Evolutionary conservation across 1,284 basidiomycete genomes (phyloP).

Genomic region (Irpex sp.): DNA sequence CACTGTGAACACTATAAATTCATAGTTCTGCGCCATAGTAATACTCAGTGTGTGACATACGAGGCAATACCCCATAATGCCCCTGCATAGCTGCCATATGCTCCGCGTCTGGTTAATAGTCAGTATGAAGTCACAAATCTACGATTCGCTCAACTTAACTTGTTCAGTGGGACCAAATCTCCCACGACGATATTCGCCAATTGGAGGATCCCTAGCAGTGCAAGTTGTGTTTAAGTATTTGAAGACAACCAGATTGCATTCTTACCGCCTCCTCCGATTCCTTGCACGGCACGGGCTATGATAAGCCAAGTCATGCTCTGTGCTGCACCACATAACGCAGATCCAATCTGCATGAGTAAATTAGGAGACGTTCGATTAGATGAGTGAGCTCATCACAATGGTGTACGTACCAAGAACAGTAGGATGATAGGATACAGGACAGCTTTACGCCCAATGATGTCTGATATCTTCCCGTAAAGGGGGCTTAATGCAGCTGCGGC

Average conservation of each 20-base stretch:
- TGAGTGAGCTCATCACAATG: slow-evolving; percentile 29
- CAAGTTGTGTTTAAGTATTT: not conserved
- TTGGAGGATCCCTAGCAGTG: slow-evolving; percentile 19
- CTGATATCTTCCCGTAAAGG: slow-evolving; percentile 35
- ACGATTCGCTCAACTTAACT: not conserved
- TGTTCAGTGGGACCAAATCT: slow-evolving; percentile 25
- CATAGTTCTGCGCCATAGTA: too few relatives aligned
- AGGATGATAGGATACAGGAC: slow-evolving; percentile 31
- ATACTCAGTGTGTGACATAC: slow-evolving; percentile 14
- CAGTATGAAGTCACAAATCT: not conserved
- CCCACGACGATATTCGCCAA: slow-evolving; percentile 33
- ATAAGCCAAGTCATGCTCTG: slow-evolving; percentile 44
- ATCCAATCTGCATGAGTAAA: slow-evolving; percentile 28
- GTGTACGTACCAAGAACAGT: slow-evolving; percentile 33
- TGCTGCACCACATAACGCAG: slow-evolving; percentile 45
- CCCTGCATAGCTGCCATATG: slow-evolving; percentile 35
- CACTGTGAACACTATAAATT: slow-evolving; percentile 17
- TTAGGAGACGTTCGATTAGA: slow-evolving; percentile 16
- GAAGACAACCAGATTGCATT: slow-evolving; percentile 21
- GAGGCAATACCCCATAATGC: slow-evolving; percentile 41
- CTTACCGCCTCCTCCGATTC: slow-evolving; percentile 46
- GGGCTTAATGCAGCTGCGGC: slow-evolving; percentile 27
- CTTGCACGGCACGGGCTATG: slow-evolving; percentile 43
- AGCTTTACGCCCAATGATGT: slow-evolving; percentile 33
- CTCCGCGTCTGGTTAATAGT: slow-evolving; percentile 27